A percentile compares a stretch with the other conserved stretches of the same genome.
Evolutionary conservation across 192 early-diverging fungal genomes (phyloP).

Genomic region (Chytriomyces sp.): DNA sequence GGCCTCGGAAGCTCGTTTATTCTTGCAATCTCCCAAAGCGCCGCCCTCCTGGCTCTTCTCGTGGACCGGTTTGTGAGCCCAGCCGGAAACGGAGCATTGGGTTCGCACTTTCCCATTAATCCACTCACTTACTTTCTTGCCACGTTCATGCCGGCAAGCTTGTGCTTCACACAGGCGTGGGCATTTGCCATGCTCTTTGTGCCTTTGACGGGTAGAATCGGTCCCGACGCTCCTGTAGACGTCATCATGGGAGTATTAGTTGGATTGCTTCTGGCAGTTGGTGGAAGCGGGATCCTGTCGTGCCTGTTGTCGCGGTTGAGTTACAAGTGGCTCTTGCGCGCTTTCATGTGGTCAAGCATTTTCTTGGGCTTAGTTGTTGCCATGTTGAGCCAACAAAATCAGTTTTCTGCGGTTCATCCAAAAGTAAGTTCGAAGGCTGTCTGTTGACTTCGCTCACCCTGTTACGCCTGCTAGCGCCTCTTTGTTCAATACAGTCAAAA

Average conservation of each 20-base stretch:
- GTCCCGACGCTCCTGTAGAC: slow-evolving; percentile 66
- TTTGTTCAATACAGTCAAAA: slow-evolving; percentile 68
- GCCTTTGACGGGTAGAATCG: slow-evolving; percentile 70
- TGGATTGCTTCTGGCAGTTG: slow-evolving; percentile 47
- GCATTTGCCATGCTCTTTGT: slow-evolving; percentile 64
- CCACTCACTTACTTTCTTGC: slow-evolving; percentile 33
- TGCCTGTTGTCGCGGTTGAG: slow-evolving; percentile 12
- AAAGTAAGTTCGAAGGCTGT: no score
- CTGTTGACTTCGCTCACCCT: no score
- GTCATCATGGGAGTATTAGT: slow-evolving; percentile 61
- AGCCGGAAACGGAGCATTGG: neutral
- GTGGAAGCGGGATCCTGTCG: slow-evolving; percentile 9
- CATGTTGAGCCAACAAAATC: no score
- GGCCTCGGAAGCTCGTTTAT: slow-evolving; percentile 35
- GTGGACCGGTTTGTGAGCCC: slow-evolving; percentile 27
- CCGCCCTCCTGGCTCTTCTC: slow-evolving; percentile 24
- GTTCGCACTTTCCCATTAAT: slow-evolving; percentile 25
- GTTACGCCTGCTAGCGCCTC: slow-evolving; percentile 24
- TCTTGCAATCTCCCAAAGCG: slow-evolving; percentile 6
- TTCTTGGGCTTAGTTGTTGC: slow-evolving; percentile 33
- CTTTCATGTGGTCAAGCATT: slow-evolving; percentile 3
- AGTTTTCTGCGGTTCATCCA: slow-evolving; percentile 64
- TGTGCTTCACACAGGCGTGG: slow-evolving; percentile 1
- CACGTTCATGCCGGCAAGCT: slow-evolving; percentile 20
- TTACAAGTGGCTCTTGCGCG: slow-evolving; percentile 21